A percentile compares a stretch with the other conserved stretches of the same genome.
phyloP scores from a whole-genome alignment of 2,329 filamentous ascomycete genomes.

The Trichoderma polysporum region DNA sequence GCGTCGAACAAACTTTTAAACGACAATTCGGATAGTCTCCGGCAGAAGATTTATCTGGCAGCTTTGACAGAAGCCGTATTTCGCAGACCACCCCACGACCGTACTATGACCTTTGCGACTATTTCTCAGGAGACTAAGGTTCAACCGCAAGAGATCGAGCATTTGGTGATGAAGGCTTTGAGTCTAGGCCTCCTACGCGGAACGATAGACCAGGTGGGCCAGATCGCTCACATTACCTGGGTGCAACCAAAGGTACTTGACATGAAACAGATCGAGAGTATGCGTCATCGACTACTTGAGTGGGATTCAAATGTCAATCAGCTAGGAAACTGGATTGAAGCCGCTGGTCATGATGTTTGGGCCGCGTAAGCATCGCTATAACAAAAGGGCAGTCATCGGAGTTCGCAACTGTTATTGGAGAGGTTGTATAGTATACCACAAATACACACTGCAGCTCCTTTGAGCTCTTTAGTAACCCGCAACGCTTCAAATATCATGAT shows the following conservation, averaged over 20 bases:
- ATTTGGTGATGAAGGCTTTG: slow-evolving; percentile 98
- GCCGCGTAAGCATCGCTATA: slow-evolving; percentile 59
- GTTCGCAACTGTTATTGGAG: background rate
- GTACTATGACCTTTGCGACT: slow-evolving; percentile 85
- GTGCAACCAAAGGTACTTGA: slow-evolving; percentile 98
- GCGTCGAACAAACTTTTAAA: slow-evolving; percentile 75
- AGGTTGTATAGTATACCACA: slow-evolving; percentile 31
- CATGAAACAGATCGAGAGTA: slow-evolving; percentile 89
- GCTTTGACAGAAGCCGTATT: slow-evolving; percentile 96
- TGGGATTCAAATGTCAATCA: slow-evolving; percentile 97
- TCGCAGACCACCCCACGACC: slow-evolving; percentile 90
- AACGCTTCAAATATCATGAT: background rate
- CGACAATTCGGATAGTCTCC: slow-evolving; percentile 78
- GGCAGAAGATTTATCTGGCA: slow-evolving; percentile 97
- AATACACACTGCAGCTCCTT: background rate
- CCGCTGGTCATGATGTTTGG: slow-evolving; percentile 92
- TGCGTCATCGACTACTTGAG: slow-evolving; percentile 83
- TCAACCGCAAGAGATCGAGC: slow-evolving; percentile 86
- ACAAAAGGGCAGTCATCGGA: background rate
- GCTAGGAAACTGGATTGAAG: slow-evolving; percentile 95
- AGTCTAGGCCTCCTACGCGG: slow-evolving; percentile 86
- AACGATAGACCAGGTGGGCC: slow-evolving; percentile 93
- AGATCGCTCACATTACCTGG: slow-evolving; percentile 95
- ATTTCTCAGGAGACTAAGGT: slow-evolving; percentile 94
- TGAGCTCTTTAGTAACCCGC: background rate